These are phyloP conservation scores for Fraxinus latifolia DNA, from an alignment of 305 asterid genomes.

Conservation along the genomic window DNA sequence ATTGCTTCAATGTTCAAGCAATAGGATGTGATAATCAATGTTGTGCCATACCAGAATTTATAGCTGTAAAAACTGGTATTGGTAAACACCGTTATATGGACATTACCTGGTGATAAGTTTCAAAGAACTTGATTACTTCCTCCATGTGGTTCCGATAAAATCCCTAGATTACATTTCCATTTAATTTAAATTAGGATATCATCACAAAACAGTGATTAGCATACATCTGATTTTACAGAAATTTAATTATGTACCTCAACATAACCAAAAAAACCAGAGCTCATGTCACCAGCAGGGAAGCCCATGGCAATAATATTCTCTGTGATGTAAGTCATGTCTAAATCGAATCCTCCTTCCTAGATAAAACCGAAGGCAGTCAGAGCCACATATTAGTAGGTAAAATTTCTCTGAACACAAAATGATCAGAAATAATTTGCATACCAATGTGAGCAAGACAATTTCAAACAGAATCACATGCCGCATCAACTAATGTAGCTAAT, in stretches of 20 bases:
- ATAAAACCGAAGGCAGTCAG: constrained; percentile 19
- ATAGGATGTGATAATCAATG: constrained; percentile 5
- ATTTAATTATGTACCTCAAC: constrained; percentile 62
- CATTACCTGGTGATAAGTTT: constrained; percentile 90
- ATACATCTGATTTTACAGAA: constrained; percentile 11
- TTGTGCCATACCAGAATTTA: background rate
- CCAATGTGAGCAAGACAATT: background rate
- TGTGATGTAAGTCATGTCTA: constrained; percentile 97
- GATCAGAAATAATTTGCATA: constrained; percentile 1
- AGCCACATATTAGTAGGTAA: constrained; percentile 9
- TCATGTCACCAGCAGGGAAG: constrained; percentile 98
- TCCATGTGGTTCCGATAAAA: constrained; percentile 98
- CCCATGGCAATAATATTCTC: constrained; percentile 99
- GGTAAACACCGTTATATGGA: background rate
- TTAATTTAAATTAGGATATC: constrained; percentile 28
- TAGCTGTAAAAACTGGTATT: background rate
- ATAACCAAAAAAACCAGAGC: constrained; percentile 95
- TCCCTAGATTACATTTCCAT: constrained; percentile 54
- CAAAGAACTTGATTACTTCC: constrained; percentile 94
- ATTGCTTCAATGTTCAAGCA: constrained; percentile 1
- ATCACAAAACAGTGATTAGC: constrained; percentile 12
- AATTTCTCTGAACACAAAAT: background rate
- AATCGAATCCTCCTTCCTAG: constrained; percentile 97
- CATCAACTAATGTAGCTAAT: background rate
- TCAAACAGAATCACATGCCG: background rate